Conservation (phyloP, 1,284 basidiomycete genomes). For the Pyrrhoderma lamaoense region DNA sequence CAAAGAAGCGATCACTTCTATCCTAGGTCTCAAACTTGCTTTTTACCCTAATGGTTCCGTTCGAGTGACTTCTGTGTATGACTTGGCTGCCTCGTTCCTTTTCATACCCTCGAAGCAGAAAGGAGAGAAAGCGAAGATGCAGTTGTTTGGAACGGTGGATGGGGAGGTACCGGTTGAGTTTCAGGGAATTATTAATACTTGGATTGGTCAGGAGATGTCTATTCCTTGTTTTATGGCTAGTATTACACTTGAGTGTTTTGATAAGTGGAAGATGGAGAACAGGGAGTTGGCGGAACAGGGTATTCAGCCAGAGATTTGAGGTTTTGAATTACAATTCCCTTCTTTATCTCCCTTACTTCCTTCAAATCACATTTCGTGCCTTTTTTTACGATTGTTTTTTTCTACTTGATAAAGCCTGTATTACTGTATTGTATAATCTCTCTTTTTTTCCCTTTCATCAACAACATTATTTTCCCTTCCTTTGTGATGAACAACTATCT, state of each 20-base stretch:
- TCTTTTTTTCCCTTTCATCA: no score
- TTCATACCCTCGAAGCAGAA: conserved; percentile 47
- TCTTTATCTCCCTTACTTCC: background rate
- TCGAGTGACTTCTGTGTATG: conserved; percentile 75
- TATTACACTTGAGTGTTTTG: conserved; percentile 68
- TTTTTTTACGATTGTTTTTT: background rate
- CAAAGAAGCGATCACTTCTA: conserved; percentile 68
- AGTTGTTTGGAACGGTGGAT: conserved; percentile 60
- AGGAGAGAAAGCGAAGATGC: conserved; percentile 47
- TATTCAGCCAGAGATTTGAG: no score
- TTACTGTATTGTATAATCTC: no score
- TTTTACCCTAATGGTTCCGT: conserved; percentile 82
- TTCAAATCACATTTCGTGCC: background rate
- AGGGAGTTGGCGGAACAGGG: background rate
- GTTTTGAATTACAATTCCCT: background rate
- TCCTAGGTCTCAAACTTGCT: conserved; percentile 79
- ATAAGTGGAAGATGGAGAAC: conserved; percentile 25
- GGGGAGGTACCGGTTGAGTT: conserved; percentile 62
- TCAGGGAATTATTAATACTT: conserved; percentile 59
- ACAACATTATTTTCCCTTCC: no score
- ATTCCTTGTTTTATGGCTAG: conserved; percentile 72
- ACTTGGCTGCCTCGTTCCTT: conserved; percentile 61
- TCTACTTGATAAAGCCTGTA: background rate
- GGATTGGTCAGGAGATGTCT: conserved; percentile 66
- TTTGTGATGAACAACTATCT: no score